phyloP scores from a whole-genome alignment of 371 early-diverging fungal genomes.

The Mortierella sp. region DNA sequence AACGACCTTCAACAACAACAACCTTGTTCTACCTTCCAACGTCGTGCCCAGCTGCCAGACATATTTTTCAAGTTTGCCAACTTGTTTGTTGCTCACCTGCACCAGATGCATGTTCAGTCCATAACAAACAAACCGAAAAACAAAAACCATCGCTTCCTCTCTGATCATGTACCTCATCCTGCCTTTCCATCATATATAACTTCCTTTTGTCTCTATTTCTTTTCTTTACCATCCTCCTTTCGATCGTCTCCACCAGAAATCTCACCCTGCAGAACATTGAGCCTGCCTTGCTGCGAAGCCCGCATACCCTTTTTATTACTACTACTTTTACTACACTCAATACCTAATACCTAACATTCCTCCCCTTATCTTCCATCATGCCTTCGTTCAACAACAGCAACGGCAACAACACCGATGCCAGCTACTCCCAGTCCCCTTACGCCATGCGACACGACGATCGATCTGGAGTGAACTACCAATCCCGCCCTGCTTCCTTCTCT shows the following conservation, averaged over 20 bases:
- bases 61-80: not conserved
- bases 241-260: not conserved
- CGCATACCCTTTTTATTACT: not conserved
- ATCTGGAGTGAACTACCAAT: not conserved
- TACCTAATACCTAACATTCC: not conserved
- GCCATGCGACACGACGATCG: not conserved
- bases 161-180: too few species aligned
- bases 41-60: not conserved
- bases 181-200: not conserved
- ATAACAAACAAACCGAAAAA: not conserved
- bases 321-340: not conserved
- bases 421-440: constrained; percentile 1
- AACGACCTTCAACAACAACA: not conserved
- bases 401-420: not conserved
- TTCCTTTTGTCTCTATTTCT: not conserved
- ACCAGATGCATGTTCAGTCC: not conserved
- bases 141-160: not conserved
- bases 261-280: not conserved
- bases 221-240: not conserved
- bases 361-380: not conserved
- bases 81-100: constrained; percentile 10
- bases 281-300: constrained; percentile 1
- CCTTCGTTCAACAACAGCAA: not conserved
- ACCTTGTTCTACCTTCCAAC: constrained; percentile 18
- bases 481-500: not conserved